Percentiles rank a stretch among this genome's conserved stretches.
These are phyloP conservation scores for Solanum chmielewskii DNA, from an alignment of 257 asterid genomes.

Conservation along the genomic window DNA sequence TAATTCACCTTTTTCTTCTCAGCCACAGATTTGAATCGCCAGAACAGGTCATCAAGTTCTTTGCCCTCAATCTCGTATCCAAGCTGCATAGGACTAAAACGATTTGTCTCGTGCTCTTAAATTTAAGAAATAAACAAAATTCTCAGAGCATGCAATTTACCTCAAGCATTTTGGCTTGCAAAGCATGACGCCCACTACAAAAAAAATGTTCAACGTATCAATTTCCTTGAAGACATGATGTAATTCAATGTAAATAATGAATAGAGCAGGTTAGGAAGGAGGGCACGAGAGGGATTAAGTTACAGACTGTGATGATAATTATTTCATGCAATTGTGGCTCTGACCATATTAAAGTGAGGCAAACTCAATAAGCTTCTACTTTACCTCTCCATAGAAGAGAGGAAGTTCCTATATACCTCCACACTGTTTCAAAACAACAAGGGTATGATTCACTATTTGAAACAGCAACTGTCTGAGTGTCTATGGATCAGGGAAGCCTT, in stretches of 20 bases:
- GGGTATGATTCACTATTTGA: neutral
- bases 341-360: neutral
- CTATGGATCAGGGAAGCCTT: neutral
- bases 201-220: slow-evolving; percentile 12
- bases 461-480: neutral
- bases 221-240: neutral
- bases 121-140: neutral
- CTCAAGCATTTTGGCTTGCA: slow-evolving; percentile 84
- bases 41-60: slow-evolving; percentile 79
- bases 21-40: slow-evolving; percentile 88
- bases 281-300: neutral
- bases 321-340: neutral
- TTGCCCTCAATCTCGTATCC: slow-evolving; percentile 80
- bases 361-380: neutral
- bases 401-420: neutral
- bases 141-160: slow-evolving; percentile 23
- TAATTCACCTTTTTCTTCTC: slow-evolving; percentile 79
- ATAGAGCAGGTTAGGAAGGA: neutral
- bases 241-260: neutral
- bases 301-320: neutral
- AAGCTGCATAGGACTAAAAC: slow-evolving; percentile 40
- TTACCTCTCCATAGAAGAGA: neutral
- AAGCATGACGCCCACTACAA: slow-evolving; percentile 94
- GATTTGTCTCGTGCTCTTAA: neutral
- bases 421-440: neutral